Conservation (phyloP, 2,329 filamentous ascomycete genomes). For the Trichophyton rubrum region DNA sequence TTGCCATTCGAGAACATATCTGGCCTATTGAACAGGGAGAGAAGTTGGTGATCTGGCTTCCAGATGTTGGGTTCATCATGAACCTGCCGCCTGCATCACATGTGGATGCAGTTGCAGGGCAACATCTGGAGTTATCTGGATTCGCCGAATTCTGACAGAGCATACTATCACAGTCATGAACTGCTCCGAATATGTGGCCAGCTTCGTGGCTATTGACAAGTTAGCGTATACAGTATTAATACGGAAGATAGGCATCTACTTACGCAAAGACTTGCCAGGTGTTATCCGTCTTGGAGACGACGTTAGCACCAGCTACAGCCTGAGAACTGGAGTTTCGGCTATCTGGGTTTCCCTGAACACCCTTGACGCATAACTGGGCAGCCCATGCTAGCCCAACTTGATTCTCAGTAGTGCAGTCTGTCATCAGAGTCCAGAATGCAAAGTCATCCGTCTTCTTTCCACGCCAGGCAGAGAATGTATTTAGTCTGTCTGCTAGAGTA, state of each 20-base stretch:
- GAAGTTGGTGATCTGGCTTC: constrained; percentile 59
- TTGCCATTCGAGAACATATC: constrained; percentile 73
- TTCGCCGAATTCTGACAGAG: constrained; percentile 53
- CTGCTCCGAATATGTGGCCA: constrained; percentile 85
- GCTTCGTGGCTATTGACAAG: constrained; percentile 52
- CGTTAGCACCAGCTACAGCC: constrained; percentile 69
- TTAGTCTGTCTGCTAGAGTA: constrained; percentile 65
- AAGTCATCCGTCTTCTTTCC: constrained; percentile 65
- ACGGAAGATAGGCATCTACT: constrained; percentile 6
- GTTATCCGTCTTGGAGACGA: constrained; percentile 66
- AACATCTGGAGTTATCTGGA: constrained; percentile 58
- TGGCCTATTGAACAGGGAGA: constrained; percentile 86
- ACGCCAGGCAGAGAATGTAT: constrained; percentile 80
- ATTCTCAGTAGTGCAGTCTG: constrained; percentile 62
- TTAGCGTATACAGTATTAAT: background rate
- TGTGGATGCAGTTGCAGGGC: constrained; percentile 53
- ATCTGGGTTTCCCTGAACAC: constrained; percentile 6
- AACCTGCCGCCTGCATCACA: constrained; percentile 70
- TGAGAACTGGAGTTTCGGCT: constrained; percentile 36
- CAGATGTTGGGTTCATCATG: constrained; percentile 94
- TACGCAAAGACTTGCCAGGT: constrained; percentile 88
- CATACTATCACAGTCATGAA: constrained; percentile 71
- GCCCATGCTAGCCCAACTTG: constrained; percentile 87
- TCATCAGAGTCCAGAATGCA: constrained; percentile 84
- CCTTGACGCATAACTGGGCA: constrained; percentile 57